A percentile compares a stretch with the other conserved stretches of the same genome.
phyloP scores from a whole-genome alignment of 2,329 filamentous ascomycete species.

The Apiospora pterosperma region DNA sequence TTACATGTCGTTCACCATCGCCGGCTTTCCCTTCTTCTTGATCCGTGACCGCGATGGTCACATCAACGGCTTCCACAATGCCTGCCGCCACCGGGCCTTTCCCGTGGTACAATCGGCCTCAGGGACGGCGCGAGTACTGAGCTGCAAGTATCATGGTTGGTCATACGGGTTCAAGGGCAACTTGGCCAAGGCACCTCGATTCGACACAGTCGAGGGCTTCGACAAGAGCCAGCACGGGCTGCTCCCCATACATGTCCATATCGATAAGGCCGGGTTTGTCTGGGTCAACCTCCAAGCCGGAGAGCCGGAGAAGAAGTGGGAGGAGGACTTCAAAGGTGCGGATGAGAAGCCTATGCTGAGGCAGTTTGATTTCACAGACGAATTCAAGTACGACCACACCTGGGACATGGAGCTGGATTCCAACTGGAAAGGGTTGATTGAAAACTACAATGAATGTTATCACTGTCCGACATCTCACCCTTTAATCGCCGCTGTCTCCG shows the following conservation, averaged over 20 bases:
- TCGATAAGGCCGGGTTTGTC: constrained; percentile 52
- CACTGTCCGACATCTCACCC: constrained; percentile 60
- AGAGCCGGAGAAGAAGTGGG: constrained; percentile 46
- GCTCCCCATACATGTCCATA: constrained; percentile 50
- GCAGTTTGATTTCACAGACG: constrained; percentile 41
- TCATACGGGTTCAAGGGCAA: constrained; percentile 56
- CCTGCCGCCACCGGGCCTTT: constrained; percentile 60
- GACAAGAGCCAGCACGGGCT: constrained; percentile 54
- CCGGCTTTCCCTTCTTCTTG: constrained; percentile 54
- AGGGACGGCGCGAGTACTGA: constrained; percentile 49
- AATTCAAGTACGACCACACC: constrained; percentile 54
- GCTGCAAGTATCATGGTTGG: constrained; percentile 63
- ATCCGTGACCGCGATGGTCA: constrained; percentile 45
- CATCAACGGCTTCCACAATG: constrained; percentile 60
- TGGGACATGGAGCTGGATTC: constrained; percentile 55
- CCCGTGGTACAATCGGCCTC: constrained; percentile 50
- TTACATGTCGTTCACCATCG: constrained; percentile 52
- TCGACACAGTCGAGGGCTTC: constrained; percentile 53
- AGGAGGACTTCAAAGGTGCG: constrained; percentile 46
- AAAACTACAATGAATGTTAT: constrained; percentile 67
- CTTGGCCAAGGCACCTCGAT: constrained; percentile 58
- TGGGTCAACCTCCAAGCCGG: constrained; percentile 54
- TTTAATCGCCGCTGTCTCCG: constrained; percentile 52
- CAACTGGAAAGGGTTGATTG: constrained; percentile 59
- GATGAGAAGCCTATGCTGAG: constrained; percentile 43